A percentile compares a stretch with the other conserved stretches of the same genome.
phyloP scores from a whole-genome alignment of 1,284 basidiomycete species.

The Ustilago hordei region DNA sequence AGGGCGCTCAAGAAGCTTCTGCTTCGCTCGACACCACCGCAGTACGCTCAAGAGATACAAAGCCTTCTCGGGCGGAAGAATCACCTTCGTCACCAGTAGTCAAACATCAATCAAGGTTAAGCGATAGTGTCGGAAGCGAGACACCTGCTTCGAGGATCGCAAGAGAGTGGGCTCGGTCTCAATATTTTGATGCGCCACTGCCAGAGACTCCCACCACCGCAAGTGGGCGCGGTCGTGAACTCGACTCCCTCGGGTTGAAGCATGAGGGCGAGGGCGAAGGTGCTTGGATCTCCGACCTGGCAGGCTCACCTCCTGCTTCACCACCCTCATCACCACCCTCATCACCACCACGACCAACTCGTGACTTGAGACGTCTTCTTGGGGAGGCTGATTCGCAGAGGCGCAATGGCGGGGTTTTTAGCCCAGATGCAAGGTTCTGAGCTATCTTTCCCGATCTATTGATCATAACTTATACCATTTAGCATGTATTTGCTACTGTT shows the following conservation, averaged over 20 bases:
- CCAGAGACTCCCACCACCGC: slow-evolving; percentile 15
- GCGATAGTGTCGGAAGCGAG: slow-evolving; percentile 15
- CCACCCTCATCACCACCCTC: slow-evolving; percentile 15
- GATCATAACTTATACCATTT: background rate
- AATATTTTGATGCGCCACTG: slow-evolving; percentile 22
- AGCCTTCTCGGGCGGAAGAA: background rate
- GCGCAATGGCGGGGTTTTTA: slow-evolving; percentile 1
- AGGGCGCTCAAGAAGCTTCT: slow-evolving; percentile 4
- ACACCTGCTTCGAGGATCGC: slow-evolving; percentile 40
- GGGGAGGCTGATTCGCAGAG: background rate
- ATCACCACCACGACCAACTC: slow-evolving; percentile 14
- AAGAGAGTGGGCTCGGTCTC: slow-evolving; percentile 43
- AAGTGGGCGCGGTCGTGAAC: background rate
- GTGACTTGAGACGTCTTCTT: slow-evolving; percentile 7
- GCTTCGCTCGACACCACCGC: background rate
- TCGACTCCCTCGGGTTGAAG: background rate
- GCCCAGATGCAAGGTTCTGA: slow-evolving; percentile 7
- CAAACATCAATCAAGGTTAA: slow-evolving; percentile 13
- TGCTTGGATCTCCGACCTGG: slow-evolving; percentile 1
- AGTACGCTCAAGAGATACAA: background rate
- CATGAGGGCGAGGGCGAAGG: background rate
- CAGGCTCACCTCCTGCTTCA: slow-evolving; percentile 12
- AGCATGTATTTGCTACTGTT: slow-evolving; percentile 2
- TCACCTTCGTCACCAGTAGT: slow-evolving; percentile 19
- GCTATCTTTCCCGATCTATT: background rate